Conservation (phyloP, 495 filamentous ascomycete genomes). For the Lepraria neglecta region DNA sequence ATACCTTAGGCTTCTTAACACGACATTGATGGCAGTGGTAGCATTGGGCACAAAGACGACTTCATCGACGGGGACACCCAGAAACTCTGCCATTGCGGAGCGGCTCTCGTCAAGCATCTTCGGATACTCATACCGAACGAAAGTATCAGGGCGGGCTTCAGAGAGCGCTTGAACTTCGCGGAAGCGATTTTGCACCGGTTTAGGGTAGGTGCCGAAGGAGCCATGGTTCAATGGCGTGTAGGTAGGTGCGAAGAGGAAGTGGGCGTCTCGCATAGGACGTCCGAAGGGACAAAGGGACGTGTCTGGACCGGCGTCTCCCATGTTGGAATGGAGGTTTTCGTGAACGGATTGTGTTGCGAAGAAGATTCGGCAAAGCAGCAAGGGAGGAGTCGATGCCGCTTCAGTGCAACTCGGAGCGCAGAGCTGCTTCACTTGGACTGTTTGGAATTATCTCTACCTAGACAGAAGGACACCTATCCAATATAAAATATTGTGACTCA, state of each 20-base stretch:
- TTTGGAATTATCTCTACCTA: too few relatives aligned
- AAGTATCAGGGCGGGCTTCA: conserved; percentile 65
- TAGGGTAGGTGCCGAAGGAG: conserved; percentile 74
- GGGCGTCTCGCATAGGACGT: conserved; percentile 48
- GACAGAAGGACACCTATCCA: too few relatives aligned
- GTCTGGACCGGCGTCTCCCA: conserved; percentile 1
- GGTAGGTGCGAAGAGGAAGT: conserved; percentile 64
- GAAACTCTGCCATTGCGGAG: conserved; percentile 51
- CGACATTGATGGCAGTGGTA: conserved; percentile 71
- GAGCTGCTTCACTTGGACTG: too few relatives aligned
- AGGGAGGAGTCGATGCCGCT: too few relatives aligned
- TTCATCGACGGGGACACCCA: conserved; percentile 56
- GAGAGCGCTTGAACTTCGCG: conserved; percentile 50
- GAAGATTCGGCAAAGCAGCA: too few relatives aligned
- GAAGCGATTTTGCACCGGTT: conserved; percentile 49
- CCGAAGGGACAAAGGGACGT: conserved; percentile 37
- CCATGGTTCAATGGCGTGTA: conserved; percentile 81
- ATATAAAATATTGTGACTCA: neutral
- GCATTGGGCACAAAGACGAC: conserved; percentile 78
- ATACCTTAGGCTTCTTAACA: conserved; percentile 64
- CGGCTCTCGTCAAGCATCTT: conserved; percentile 57
- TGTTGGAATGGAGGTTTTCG: neutral
- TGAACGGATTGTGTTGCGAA: too few relatives aligned
- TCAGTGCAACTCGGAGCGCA: too few relatives aligned
- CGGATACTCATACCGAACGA: conserved; percentile 59